Percentiles rank a stretch among this genome's conserved stretches.
These are phyloP conservation scores for Solanum commersonii DNA, from an alignment of 257 asterid genomes.

Conservation along the genomic window DNA sequence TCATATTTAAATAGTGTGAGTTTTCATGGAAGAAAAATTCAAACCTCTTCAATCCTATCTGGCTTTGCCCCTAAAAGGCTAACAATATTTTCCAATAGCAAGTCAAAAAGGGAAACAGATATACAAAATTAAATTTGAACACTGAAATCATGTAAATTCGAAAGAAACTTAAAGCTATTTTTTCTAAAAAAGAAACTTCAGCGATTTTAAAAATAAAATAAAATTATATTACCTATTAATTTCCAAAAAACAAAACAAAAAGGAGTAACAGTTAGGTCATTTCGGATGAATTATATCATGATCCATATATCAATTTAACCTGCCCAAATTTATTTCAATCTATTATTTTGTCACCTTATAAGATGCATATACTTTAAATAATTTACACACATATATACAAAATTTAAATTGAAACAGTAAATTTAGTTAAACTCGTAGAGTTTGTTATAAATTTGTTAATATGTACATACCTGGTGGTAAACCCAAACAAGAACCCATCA, in stretches of 20 bases:
- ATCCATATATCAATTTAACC: not conserved
- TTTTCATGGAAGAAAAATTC: too few relatives aligned
- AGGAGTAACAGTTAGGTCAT: not conserved
- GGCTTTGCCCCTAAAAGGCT: not conserved
- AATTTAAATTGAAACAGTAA: not conserved
- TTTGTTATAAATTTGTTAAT: too few relatives aligned
- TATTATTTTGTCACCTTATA: not conserved
- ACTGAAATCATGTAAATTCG: not conserved
- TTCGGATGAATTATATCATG: too few relatives aligned
- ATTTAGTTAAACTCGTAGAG: fast-evolving
- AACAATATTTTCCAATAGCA: too few relatives aligned
- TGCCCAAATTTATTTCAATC: not conserved
- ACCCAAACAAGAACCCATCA: conserved; percentile 81
- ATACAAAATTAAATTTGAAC: not conserved
- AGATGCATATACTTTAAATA: not conserved
- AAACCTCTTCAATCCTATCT: not conserved
- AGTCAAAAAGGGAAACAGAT: not conserved
- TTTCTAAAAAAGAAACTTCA: not conserved
- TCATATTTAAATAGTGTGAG: too few relatives aligned
- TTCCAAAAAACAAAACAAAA: not conserved
- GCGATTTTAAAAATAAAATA: not conserved
- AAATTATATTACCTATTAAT: not conserved
- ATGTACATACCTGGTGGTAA: conserved; percentile 55
- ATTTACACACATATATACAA: not conserved
- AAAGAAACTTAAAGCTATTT: not conserved